These are phyloP conservation scores for Leishmania mexicana DNA, from an alignment of 208 protist genomes.

Conservation along the genomic window DNA sequence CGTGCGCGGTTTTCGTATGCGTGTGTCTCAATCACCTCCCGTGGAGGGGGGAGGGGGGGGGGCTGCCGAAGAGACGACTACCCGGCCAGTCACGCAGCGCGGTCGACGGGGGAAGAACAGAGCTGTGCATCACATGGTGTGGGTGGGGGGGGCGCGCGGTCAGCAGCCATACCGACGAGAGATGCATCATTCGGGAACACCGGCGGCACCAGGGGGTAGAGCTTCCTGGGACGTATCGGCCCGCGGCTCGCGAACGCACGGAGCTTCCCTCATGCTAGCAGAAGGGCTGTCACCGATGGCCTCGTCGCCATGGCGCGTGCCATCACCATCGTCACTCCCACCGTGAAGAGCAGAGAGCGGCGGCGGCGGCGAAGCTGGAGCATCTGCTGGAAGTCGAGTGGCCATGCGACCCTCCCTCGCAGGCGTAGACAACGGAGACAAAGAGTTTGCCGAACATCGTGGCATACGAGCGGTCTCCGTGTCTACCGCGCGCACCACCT, in stretches of 20 bases:
- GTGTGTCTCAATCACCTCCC: neutral
- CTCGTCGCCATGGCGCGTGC: neutral
- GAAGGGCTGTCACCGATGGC: neutral
- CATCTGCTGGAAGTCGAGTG: slow-evolving; percentile 10
- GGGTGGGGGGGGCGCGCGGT: neutral
- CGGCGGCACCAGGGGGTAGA: neutral
- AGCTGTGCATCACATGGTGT: neutral
- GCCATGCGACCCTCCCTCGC: slow-evolving; percentile 9
- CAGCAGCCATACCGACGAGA: neutral
- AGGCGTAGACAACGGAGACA: neutral
- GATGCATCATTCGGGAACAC: neutral
- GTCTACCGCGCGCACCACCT: neutral
- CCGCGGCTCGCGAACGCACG: neutral
- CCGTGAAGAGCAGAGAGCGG: neutral
- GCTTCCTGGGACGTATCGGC: neutral
- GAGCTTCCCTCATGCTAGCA: neutral
- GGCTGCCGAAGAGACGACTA: slow-evolving; percentile 14
- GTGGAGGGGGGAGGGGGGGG: neutral
- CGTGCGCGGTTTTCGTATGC: neutral
- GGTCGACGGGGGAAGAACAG: neutral
- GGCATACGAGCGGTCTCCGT: neutral
- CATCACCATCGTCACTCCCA: neutral
- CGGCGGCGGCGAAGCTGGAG: slow-evolving; percentile 4
- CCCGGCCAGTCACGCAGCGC: slow-evolving; percentile 4
- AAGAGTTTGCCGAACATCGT: neutral